phyloP scores from a whole-genome alignment of 2,329 filamentous ascomycete species.

The Juglanconis oblonga region DNA sequence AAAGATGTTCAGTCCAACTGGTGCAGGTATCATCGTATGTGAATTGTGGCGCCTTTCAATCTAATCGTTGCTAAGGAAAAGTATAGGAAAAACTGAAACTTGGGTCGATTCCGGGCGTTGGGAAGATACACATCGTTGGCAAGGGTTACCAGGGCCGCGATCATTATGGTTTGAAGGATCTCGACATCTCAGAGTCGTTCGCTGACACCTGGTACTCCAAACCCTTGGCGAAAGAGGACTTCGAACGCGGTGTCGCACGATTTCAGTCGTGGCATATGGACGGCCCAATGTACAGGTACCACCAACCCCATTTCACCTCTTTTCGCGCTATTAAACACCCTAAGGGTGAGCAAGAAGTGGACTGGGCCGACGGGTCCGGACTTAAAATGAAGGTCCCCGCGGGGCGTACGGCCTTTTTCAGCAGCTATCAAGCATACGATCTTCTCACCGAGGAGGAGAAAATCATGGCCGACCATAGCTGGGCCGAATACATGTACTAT shows the following conservation, averaged over 20 bases:
- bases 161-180: conserved; percentile 32
- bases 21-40: background rate
- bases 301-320: conserved; percentile 35
- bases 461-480: conserved; percentile 38
- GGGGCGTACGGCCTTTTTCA: conserved; percentile 39
- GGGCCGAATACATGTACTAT: conserved; percentile 43
- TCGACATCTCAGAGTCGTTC: conserved; percentile 21
- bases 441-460: conserved; percentile 40
- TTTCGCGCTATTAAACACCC: conserved; percentile 32
- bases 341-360: conserved; percentile 29
- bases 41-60: background rate
- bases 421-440: conserved; percentile 38
- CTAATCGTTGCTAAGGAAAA: background rate
- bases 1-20: background rate
- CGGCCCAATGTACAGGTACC: conserved; percentile 32
- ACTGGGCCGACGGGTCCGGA: conserved; percentile 35
- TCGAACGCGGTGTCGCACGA: conserved; percentile 31
- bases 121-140: conserved; percentile 34
- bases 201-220: conserved; percentile 29
- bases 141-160: conserved; percentile 35
- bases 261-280: conserved; percentile 40
- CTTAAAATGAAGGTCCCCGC: conserved; percentile 28
- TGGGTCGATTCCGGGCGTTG: conserved; percentile 29
- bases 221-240: conserved; percentile 25
- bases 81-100: background rate